Evolutionary conservation across 106 monocot species (phyloP).

Genomic region (Triglochin maritima): DNA sequence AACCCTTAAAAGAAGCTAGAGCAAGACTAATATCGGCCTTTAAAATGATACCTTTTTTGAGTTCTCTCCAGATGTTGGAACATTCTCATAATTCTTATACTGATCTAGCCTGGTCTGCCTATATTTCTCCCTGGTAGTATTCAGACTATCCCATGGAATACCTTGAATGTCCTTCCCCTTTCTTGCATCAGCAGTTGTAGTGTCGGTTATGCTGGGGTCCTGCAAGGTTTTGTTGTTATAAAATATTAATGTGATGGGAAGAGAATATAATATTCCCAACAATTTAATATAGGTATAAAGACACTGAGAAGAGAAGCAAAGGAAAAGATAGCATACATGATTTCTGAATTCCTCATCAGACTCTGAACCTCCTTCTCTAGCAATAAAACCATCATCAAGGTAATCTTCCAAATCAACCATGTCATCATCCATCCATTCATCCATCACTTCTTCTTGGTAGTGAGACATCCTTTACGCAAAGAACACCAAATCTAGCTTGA

Average conservation of each 20-base stretch:
- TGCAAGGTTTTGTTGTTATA: background rate
- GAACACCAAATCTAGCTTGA: background rate
- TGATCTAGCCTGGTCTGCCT: slow-evolving; percentile 39
- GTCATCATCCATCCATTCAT: slow-evolving; percentile 11
- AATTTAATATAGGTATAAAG: background rate
- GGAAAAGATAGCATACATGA: background rate
- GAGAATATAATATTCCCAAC: background rate
- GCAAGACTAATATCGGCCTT: background rate
- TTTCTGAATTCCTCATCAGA: slow-evolving; percentile 51
- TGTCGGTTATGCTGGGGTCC: slow-evolving; percentile 39
- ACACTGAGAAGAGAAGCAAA: background rate
- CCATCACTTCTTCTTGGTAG: slow-evolving; percentile 9
- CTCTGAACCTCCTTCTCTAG: slow-evolving; percentile 31
- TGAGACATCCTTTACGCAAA: background rate
- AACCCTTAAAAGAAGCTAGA: background rate
- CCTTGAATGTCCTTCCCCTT: slow-evolving; percentile 61
- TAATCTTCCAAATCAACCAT: slow-evolving; percentile 7
- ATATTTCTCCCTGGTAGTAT: slow-evolving; percentile 42
- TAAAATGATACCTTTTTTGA: slow-evolving; percentile 27
- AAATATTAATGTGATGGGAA: background rate
- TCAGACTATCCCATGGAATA: slow-evolving; percentile 49
- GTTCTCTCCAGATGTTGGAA: slow-evolving; percentile 42
- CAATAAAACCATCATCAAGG: slow-evolving; percentile 25
- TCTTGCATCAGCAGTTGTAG: slow-evolving; percentile 42
- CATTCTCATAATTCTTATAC: slow-evolving; percentile 65